phyloP scores from a whole-genome alignment of 305 asterid species.

The Solanum hybrid region DNA sequence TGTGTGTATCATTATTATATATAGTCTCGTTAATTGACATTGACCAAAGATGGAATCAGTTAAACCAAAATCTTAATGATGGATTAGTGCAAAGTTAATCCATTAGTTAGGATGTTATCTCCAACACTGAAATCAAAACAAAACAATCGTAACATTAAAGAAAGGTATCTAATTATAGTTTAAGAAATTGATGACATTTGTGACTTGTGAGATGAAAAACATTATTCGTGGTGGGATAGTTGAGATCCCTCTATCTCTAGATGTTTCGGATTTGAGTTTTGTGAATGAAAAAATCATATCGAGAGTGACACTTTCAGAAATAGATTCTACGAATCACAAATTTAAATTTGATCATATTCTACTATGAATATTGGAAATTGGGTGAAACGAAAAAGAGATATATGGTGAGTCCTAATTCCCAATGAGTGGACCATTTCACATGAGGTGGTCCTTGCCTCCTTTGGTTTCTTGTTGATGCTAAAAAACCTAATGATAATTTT shows the following conservation, averaged over 20 bases:
- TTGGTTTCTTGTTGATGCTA: background rate
- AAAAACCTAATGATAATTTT: background rate
- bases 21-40: background rate
- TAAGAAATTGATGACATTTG: background rate
- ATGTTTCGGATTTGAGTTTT: background rate
- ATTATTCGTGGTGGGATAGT: background rate
- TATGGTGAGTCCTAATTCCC: background rate
- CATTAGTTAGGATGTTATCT: background rate
- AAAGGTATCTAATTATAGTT: background rate
- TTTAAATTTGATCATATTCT: background rate
- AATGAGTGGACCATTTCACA: background rate
- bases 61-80: background rate
- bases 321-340: fast-evolving
- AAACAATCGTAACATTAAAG: background rate
- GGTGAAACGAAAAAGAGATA: background rate
- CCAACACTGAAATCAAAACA: background rate
- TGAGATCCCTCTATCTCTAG: background rate
- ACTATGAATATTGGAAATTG: no score
- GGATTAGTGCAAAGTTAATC: background rate
- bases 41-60: background rate
- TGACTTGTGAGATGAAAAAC: background rate
- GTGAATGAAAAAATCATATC: background rate
- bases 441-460: background rate
- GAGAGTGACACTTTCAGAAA: background rate
- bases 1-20: background rate